These are phyloP conservation scores for Obelidium mucronatum DNA, from an alignment of 192 early-diverging fungal genomes.

Conservation along the genomic window DNA sequence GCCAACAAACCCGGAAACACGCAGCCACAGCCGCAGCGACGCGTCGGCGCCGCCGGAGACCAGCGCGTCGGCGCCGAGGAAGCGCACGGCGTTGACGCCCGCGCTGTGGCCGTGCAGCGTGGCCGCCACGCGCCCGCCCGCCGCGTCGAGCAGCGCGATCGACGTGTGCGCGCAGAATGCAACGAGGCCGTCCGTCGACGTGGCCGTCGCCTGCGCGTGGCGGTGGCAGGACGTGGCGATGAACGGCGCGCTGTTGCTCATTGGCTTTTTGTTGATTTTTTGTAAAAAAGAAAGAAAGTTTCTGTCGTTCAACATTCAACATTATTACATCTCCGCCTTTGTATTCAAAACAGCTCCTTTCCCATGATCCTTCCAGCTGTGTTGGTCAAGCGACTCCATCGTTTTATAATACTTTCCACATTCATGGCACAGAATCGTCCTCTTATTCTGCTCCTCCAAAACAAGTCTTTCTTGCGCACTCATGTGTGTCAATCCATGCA, in stretches of 20 bases:
- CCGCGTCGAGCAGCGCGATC: constrained; percentile 76
- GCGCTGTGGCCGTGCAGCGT: constrained; percentile 74
- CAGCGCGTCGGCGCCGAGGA: constrained; percentile 65
- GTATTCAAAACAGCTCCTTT: too few relatives aligned
- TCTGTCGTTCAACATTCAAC: too few relatives aligned
- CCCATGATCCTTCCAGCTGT: constrained; percentile 9
- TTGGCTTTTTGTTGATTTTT: neutral
- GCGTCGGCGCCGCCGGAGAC: constrained; percentile 83
- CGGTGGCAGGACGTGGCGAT: constrained; percentile 73
- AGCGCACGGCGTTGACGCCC: neutral
- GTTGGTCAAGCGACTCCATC: constrained; percentile 2
- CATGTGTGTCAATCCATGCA: too few relatives aligned
- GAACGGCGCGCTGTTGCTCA: constrained; percentile 51
- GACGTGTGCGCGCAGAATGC: constrained; percentile 75
- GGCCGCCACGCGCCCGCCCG: constrained; percentile 54
- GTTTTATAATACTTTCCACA: constrained; percentile 24
- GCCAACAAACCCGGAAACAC: too few relatives aligned
- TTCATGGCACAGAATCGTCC: neutral
- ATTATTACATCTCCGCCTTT: too few relatives aligned
- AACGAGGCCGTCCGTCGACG: constrained; percentile 57
- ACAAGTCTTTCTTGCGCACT: neutral
- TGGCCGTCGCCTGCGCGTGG: constrained; percentile 66
- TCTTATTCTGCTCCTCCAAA: neutral
- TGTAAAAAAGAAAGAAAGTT: neutral
- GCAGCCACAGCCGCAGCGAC: constrained; percentile 83